phyloP scores from a whole-genome alignment of 2,329 filamentous ascomycete species.

The Colletotrichum salicis region DNA sequence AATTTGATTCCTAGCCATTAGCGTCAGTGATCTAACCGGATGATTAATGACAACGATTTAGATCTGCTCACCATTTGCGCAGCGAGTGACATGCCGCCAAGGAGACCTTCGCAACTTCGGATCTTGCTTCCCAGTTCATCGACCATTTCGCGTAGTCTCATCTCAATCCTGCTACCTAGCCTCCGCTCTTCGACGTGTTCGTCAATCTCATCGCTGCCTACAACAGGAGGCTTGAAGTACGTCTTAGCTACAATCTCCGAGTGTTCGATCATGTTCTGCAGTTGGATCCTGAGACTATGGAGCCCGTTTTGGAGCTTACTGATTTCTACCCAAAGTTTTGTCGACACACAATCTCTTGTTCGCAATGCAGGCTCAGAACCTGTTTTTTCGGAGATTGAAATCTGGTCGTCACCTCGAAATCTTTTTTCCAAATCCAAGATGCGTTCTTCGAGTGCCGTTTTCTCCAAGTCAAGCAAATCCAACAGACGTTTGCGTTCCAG shows the following conservation, averaged over 20 bases:
- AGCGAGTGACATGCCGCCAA: background rate
- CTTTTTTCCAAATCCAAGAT: background rate
- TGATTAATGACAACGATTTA: too few species aligned
- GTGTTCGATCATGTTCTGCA: background rate
- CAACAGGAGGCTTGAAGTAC: background rate
- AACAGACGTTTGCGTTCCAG: background rate
- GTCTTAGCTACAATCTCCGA: background rate
- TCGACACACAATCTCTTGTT: background rate
- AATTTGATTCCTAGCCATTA: background rate
- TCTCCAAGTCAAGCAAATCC: background rate
- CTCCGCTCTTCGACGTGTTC: background rate
- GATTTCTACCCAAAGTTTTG: background rate
- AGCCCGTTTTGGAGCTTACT: conserved; percentile 1
- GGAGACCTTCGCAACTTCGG: background rate
- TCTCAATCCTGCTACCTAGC: background rate
- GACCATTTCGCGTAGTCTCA: background rate
- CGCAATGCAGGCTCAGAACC: too few species aligned
- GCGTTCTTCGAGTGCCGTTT: background rate
- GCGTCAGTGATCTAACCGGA: too few species aligned
- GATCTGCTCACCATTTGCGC: background rate
- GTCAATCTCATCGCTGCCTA: too few species aligned
- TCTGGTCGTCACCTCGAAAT: background rate
- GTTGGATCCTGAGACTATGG: background rate
- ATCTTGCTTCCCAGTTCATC: background rate
- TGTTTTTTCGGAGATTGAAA: too few species aligned